Evolutionary conservation across 148 eudicot species (phyloP).

Genomic region (Chenopodium berlandieri): DNA sequence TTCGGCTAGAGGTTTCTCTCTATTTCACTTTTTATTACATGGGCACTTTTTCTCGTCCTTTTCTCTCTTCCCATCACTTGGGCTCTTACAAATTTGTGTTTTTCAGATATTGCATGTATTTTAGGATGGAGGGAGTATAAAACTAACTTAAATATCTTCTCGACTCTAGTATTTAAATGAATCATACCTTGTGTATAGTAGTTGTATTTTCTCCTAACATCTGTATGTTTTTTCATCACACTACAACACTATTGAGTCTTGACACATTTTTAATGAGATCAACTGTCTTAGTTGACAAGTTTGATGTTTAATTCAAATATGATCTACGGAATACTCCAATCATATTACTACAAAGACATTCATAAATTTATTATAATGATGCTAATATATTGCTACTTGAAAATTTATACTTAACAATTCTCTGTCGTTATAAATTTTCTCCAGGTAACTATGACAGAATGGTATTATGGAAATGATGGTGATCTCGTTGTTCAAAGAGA

Average conservation of each 20-base stretch:
- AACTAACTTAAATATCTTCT: neutral
- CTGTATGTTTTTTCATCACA: neutral
- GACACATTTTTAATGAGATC: neutral
- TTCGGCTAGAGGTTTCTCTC: too few relatives aligned
- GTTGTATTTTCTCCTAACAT: neutral
- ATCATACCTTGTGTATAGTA: neutral
- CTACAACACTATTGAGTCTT: neutral
- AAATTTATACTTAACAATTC: neutral
- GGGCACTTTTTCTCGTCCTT: too few relatives aligned
- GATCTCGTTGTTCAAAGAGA: slow-evolving; percentile 57
- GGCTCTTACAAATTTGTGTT: too few relatives aligned
- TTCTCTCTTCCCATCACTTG: too few relatives aligned
- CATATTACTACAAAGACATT: too few relatives aligned
- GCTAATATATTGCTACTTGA: neutral
- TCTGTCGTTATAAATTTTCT: neutral
- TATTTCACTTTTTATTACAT: too few relatives aligned
- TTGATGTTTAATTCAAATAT: neutral
- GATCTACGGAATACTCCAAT: too few relatives aligned
- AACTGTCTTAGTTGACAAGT: neutral
- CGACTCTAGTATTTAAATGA: neutral
- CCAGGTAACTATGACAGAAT: slow-evolving; percentile 54
- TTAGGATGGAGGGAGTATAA: too few relatives aligned
- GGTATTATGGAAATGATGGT: slow-evolving; percentile 50
- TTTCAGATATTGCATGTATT: too few relatives aligned
- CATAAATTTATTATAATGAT: neutral